Evolutionary conservation across 139 green algal species (phyloP).

Genomic region (Astrephomene gubernaculifera): DNA sequence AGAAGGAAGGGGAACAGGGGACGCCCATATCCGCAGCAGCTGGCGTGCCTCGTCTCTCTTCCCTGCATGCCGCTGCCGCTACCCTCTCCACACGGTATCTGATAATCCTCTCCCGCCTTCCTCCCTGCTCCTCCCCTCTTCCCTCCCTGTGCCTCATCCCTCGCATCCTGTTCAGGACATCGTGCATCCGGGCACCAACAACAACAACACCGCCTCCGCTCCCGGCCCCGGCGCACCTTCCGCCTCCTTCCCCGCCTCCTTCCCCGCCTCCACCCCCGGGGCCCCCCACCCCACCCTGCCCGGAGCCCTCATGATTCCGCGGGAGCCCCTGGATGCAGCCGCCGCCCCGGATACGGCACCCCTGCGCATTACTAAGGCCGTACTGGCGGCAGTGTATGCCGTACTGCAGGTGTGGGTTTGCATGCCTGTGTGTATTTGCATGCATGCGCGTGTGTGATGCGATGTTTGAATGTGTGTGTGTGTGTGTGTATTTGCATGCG

Average conservation of each 20-base stretch:
- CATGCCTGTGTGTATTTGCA: too few relatives aligned
- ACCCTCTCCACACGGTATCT: too few relatives aligned
- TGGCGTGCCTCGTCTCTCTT: too few relatives aligned
- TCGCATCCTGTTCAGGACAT: not conserved
- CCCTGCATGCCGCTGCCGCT: too few relatives aligned
- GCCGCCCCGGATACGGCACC: constrained; percentile 53
- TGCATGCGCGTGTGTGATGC: too few relatives aligned
- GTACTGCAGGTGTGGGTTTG: constrained; percentile 61
- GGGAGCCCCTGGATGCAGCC: constrained; percentile 52
- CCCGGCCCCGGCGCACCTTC: not conserved
- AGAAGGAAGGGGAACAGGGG: too few relatives aligned
- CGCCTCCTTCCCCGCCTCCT: not conserved
- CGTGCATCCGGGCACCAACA: not conserved
- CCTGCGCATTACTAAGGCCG: constrained; percentile 52
- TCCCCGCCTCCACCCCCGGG: not conserved
- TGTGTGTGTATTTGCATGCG: too few relatives aligned
- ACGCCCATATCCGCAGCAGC: too few relatives aligned
- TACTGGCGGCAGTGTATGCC: constrained; percentile 56
- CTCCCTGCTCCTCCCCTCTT: not conserved
- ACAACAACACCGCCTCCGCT: not conserved
- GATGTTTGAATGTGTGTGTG: too few relatives aligned
- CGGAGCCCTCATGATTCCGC: constrained; percentile 33
- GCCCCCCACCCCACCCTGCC: not conserved
- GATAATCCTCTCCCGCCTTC: not conserved
- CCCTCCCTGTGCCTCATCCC: not conserved